Evolutionary conservation across 306 rosid genomes (phyloP).

Genomic region (Begonia fuchsioides): DNA sequence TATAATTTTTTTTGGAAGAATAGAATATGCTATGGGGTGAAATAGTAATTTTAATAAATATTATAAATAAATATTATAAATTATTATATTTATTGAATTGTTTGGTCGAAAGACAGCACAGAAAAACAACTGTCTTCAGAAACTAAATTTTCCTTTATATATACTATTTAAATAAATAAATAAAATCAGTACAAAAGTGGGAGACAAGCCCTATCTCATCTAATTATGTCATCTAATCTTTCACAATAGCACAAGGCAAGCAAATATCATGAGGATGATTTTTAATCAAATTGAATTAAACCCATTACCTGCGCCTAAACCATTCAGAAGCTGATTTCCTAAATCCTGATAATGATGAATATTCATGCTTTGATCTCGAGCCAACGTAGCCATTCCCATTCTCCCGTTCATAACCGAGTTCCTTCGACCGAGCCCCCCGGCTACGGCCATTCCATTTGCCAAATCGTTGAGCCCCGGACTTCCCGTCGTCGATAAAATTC

Average conservation of each 20-base stretch:
- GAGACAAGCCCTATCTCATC: conserved; percentile 41
- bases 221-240: conserved; percentile 11
- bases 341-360: conserved; percentile 68
- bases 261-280: no score
- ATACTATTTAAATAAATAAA: conserved; percentile 31
- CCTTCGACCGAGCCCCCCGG: conserved; percentile 54
- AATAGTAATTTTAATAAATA: no score
- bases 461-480: conserved; percentile 56
- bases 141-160: conserved; percentile 46
- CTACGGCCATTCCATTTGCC: conserved; percentile 49
- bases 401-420: conserved; percentile 77
- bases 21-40: no score
- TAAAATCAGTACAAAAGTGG: conserved; percentile 53
- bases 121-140: conserved; percentile 11
- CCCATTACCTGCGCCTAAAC: conserved; percentile 73
- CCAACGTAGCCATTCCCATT: conserved; percentile 60
- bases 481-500: no score
- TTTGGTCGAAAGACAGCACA: no score
- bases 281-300: no score
- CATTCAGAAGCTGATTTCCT: conserved; percentile 83
- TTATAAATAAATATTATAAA: no score
- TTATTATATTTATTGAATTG: no score
- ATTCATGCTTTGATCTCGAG: conserved; percentile 71
- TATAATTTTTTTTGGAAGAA: no score
- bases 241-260: no score